Evolutionary conservation across 176 grass and related monocot species (phyloP).

Genomic region (Oryza nivara): DNA sequence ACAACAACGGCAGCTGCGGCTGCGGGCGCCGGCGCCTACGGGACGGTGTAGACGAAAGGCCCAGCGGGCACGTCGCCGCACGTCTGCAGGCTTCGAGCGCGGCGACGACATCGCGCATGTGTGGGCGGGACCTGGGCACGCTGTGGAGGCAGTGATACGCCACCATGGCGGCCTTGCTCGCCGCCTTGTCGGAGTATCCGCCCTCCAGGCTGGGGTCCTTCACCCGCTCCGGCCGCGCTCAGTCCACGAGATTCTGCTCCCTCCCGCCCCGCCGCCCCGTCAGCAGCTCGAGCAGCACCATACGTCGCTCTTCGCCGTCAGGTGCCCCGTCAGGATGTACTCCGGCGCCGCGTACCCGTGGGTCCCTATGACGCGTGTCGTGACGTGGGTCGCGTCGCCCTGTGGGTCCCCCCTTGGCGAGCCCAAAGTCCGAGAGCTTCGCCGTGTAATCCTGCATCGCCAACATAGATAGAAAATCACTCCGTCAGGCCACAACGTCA

Average conservation of each 20-base stretch:
- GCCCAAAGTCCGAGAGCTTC: slow-evolving; percentile 93
- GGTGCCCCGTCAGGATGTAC: slow-evolving; percentile 85
- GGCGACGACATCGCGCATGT: slow-evolving; percentile 64
- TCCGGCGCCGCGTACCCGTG: slow-evolving; percentile 92
- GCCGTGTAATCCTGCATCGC: slow-evolving; percentile 78
- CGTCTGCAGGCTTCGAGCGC: slow-evolving; percentile 51
- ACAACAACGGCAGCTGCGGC: too few relatives aligned
- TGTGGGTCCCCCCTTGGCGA: slow-evolving; percentile 77
- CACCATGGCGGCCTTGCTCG: slow-evolving; percentile 45
- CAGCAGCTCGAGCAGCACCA: slow-evolving; percentile 81
- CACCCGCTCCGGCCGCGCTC: slow-evolving; percentile 52
- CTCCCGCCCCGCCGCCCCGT: slow-evolving; percentile 60
- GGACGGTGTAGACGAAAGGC: slow-evolving; percentile 46
- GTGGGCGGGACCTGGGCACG: slow-evolving; percentile 52
- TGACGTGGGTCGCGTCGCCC: slow-evolving; percentile 72
- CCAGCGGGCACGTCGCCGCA: slow-evolving; percentile 42
- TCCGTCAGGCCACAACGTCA: slow-evolving; percentile 11
- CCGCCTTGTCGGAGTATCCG: slow-evolving; percentile 50
- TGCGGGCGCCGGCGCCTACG: background rate
- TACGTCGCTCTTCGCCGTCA: slow-evolving; percentile 94
- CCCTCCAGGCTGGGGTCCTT: slow-evolving; percentile 65
- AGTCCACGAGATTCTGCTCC: slow-evolving; percentile 62
- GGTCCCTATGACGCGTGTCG: slow-evolving; percentile 82
- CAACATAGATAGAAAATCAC: background rate
- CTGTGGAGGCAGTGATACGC: slow-evolving; percentile 57